A percentile compares a stretch with the other conserved stretches of the same genome.
These are phyloP conservation scores for Pseudomicrostroma phylloplanum DNA, from an alignment of 1,284 basidiomycete genomes.

Conservation along the genomic window DNA sequence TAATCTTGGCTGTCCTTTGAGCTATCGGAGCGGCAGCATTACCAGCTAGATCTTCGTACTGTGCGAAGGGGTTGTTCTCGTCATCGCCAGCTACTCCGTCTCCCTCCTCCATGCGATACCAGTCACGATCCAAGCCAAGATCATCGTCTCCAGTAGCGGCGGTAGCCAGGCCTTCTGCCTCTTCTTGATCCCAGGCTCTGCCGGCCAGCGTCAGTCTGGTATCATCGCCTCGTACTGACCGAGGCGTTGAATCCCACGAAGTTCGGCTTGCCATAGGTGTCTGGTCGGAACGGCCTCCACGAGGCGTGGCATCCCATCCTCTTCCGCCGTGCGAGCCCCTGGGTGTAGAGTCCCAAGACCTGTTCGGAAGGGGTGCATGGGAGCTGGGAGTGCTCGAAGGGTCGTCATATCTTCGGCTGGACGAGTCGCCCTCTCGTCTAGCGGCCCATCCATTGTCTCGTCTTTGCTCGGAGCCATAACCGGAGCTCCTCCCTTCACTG, in stretches of 20 bases:
- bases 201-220: conserved; percentile 49
- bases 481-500: no score
- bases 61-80: conserved; percentile 83
- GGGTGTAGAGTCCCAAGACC: conserved; percentile 32
- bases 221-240: conserved; percentile 57
- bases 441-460: background rate
- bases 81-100: conserved; percentile 64
- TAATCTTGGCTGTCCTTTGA: conserved; percentile 41
- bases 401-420: conserved; percentile 7
- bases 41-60: conserved; percentile 65
- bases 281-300: no score
- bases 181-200: conserved; percentile 36
- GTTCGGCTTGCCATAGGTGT: conserved; percentile 17
- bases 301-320: no score
- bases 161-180: conserved; percentile 16
- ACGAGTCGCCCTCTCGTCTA: background rate
- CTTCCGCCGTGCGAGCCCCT: background rate
- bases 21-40: conserved; percentile 20
- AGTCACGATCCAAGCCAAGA: conserved; percentile 30
- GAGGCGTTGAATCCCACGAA: conserved; percentile 30
- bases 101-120: conserved; percentile 46
- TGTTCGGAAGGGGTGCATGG: conserved; percentile 15
- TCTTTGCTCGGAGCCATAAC: conserved; percentile 4
- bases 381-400: conserved; percentile 6
- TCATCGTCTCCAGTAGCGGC: background rate